Conservation (phyloP, 495 filamentous ascomycete genomes). For the Penicillium egyptiacum region DNA sequence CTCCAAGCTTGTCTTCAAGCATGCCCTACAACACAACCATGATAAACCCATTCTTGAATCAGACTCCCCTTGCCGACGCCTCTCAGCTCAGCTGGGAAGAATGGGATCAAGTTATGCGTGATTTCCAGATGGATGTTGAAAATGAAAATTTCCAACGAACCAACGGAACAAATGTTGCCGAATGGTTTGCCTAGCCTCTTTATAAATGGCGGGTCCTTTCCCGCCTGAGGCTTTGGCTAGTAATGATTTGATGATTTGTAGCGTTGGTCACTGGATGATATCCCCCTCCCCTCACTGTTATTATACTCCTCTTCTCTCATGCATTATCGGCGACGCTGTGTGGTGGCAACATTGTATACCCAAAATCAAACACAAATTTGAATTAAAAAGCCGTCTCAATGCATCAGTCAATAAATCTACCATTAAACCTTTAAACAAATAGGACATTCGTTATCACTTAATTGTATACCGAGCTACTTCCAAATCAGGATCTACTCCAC, state of each 20-base stretch:
- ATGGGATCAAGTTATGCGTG: conserved; percentile 53
- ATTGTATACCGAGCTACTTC: conserved; percentile 18
- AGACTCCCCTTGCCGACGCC: conserved; percentile 9
- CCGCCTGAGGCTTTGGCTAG: background rate
- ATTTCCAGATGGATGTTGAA: conserved; percentile 48
- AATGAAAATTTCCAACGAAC: conserved; percentile 23
- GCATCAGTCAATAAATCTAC: background rate
- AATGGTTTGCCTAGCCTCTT: conserved; percentile 33
- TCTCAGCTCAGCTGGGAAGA: conserved; percentile 41
- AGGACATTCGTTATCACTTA: background rate
- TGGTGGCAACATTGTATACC: background rate
- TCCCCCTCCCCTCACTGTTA: conserved; percentile 20
- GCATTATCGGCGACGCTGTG: background rate
- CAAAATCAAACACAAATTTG: background rate
- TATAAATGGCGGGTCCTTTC: background rate
- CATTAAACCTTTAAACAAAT: background rate
- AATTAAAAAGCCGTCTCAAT: background rate
- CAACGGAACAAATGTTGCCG: conserved; percentile 31
- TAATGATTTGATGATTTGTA: conserved; percentile 12
- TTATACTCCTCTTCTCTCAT: conserved; percentile 13
- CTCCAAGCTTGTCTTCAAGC: conserved; percentile 6
- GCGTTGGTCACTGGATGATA: conserved; percentile 7
- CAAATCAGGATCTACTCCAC: conserved; percentile 1
- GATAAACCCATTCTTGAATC: conserved; percentile 19
- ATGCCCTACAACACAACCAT: conserved; percentile 14